These are phyloP conservation scores for Aspergillus diversus DNA, from an alignment of 495 filamentous ascomycete species.

Conservation along the genomic window DNA sequence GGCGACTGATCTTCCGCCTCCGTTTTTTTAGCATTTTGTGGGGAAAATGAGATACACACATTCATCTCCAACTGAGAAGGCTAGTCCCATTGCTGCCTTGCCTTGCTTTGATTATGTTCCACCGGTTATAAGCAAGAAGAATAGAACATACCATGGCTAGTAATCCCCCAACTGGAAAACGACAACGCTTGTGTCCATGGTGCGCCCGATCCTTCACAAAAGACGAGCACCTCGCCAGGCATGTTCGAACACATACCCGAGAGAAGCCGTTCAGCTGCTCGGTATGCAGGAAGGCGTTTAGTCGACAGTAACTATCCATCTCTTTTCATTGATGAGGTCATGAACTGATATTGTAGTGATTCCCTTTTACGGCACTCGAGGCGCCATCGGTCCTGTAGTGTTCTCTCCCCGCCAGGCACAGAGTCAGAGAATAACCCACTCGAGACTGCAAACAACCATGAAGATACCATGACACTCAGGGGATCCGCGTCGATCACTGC, in stretches of 20 bases:
- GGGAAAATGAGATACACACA: too few species aligned
- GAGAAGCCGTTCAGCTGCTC: slow-evolving; percentile 39
- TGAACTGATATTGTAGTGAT: slow-evolving; percentile 16
- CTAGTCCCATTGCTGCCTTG: too few species aligned
- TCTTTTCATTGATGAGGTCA: background rate
- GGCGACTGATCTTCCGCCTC: too few species aligned
- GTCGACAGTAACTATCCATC: slow-evolving; percentile 28
- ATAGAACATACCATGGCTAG: too few species aligned
- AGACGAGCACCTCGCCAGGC: slow-evolving; percentile 35
- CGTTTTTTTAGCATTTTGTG: too few species aligned
- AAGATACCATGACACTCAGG: too few species aligned
- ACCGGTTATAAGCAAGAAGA: too few species aligned
- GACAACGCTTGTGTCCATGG: slow-evolving; percentile 26
- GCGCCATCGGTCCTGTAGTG: background rate
- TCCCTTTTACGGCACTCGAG: slow-evolving; percentile 28
- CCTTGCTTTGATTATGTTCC: too few species aligned
- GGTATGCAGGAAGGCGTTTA: slow-evolving; percentile 31
- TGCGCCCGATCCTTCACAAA: slow-evolving; percentile 36
- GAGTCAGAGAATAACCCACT: background rate
- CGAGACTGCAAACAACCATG: too few species aligned
- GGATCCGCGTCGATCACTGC: too few species aligned
- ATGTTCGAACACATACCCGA: slow-evolving; percentile 38
- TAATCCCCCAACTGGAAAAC: background rate
- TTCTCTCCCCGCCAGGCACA: background rate
- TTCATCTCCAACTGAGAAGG: too few species aligned